Conservation (phyloP, 2,329 filamentous ascomycete genomes). For the Orbilia quercus region DNA sequence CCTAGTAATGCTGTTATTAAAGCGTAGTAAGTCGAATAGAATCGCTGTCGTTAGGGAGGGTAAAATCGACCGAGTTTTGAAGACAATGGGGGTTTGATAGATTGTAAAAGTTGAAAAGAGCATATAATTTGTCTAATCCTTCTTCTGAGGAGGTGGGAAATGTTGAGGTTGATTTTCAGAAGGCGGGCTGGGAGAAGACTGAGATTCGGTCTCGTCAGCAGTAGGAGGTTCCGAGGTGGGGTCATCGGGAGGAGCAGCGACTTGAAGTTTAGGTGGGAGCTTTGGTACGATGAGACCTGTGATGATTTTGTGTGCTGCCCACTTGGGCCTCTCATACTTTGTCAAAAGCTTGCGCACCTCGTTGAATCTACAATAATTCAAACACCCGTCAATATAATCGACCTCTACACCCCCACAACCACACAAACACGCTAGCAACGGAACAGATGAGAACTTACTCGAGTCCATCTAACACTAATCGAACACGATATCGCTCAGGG, state of each 20-base stretch:
- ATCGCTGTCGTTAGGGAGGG: too few relatives aligned
- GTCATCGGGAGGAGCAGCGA: neutral
- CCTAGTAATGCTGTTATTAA: too few relatives aligned
- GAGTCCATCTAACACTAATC: constrained; percentile 22
- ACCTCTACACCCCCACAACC: neutral
- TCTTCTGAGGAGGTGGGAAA: constrained; percentile 5
- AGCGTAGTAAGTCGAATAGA: too few relatives aligned
- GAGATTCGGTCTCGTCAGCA: too few relatives aligned
- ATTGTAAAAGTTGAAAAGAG: constrained; percentile 6
- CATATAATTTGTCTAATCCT: neutral
- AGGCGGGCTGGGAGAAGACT: neutral
- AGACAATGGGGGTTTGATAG: neutral
- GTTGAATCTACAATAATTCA: constrained; percentile 10
- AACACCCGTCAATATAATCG: neutral
- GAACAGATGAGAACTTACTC: constrained; percentile 12
- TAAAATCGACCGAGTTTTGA: too few relatives aligned
- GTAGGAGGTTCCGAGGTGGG: neutral
- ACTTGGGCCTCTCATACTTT: constrained; percentile 3
- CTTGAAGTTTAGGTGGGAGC: constrained; percentile 6
- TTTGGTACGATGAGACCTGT: constrained; percentile 9
- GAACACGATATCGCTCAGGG: constrained; percentile 1
- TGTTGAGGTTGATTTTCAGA: constrained; percentile 20
- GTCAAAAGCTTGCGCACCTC: constrained; percentile 1
- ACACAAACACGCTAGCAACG: neutral
- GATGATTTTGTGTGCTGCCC: constrained; percentile 6